Evolutionary conservation across 371 early-diverging fungal species (phyloP).

Genomic region (Mortierella sp.): DNA sequence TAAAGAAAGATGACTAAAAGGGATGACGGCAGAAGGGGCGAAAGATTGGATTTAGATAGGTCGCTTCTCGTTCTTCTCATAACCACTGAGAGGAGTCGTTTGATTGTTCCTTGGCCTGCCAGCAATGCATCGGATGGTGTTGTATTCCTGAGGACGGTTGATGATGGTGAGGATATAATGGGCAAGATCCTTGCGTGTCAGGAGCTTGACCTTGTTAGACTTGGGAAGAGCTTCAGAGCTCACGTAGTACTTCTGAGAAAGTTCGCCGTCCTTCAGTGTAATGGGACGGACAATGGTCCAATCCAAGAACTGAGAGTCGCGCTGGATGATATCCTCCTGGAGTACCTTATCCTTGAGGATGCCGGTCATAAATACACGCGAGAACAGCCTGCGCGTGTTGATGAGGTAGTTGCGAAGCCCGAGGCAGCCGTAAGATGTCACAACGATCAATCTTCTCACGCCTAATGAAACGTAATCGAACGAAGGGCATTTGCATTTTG

Average conservation of each 20-base stretch:
- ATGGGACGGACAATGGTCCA: conserved; percentile 57
- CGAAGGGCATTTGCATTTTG: background rate
- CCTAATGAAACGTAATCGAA: conserved; percentile 14
- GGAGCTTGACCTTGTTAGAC: conserved; percentile 38
- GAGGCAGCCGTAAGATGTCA: conserved; percentile 54
- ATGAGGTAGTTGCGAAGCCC: conserved; percentile 51
- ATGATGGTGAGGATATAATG: conserved; percentile 51
- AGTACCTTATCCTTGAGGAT: conserved; percentile 56
- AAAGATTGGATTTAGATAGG: background rate
- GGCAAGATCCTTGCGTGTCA: conserved; percentile 46
- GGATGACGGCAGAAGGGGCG: background rate
- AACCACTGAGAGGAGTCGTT: background rate
- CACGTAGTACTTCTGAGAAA: conserved; percentile 35
- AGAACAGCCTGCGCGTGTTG: conserved; percentile 44
- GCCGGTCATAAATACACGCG: conserved; percentile 51
- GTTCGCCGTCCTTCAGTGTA: conserved; percentile 47
- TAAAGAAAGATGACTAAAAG: background rate
- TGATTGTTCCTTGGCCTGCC: conserved; percentile 26
- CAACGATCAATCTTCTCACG: conserved; percentile 45
- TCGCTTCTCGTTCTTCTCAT: background rate
- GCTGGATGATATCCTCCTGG: conserved; percentile 51
- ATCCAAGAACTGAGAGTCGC: conserved; percentile 35
- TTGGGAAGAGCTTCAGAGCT: conserved; percentile 41
- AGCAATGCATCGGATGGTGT: conserved; percentile 46
- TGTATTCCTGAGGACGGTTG: conserved; percentile 38